phyloP scores from a whole-genome alignment of 2,329 filamentous ascomycete genomes.

The Aspergillus tamarii region DNA sequence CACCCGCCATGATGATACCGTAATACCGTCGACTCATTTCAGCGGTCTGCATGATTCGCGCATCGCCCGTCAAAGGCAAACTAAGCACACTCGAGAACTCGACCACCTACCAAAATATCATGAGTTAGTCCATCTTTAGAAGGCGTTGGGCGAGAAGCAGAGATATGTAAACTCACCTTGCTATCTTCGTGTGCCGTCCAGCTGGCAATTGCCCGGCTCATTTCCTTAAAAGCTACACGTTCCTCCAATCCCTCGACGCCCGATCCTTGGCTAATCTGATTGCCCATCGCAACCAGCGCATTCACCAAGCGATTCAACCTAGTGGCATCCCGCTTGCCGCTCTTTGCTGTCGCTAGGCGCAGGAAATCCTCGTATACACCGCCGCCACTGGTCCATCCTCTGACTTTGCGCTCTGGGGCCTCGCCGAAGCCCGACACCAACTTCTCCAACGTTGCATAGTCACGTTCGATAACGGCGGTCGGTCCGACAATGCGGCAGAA shows the following conservation, averaged over 20 bases:
- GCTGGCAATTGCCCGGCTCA: constrained; percentile 73
- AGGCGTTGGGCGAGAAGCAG: not conserved
- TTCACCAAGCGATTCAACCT: constrained; percentile 51
- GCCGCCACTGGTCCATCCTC: constrained; percentile 77
- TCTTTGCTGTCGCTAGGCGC: constrained; percentile 48
- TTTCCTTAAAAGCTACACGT: constrained; percentile 77
- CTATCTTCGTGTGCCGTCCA: constrained; percentile 64
- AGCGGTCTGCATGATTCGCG: constrained; percentile 69
- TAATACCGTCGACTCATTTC: constrained; percentile 73
- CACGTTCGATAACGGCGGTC: constrained; percentile 76
- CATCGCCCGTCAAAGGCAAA: constrained; percentile 68
- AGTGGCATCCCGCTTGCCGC: constrained; percentile 44
- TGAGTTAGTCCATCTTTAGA: not conserved
- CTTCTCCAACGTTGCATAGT: constrained; percentile 70
- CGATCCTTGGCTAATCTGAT: constrained; percentile 50
- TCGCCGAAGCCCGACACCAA: constrained; percentile 73
- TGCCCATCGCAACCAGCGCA: constrained; percentile 48
- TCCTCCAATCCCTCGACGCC: constrained; percentile 60
- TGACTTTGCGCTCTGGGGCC: constrained; percentile 62
- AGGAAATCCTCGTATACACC: constrained; percentile 74
- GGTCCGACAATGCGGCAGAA: constrained; percentile 82
- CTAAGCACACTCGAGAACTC: constrained; percentile 44
- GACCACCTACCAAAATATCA: constrained; percentile 27
- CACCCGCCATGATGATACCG: constrained; percentile 61
- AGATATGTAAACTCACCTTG: constrained; percentile 51